Base-by-base conservation (phyloP, 2,329 filamentous ascomycete genomes). In the Fusarium sp. region DNA sequence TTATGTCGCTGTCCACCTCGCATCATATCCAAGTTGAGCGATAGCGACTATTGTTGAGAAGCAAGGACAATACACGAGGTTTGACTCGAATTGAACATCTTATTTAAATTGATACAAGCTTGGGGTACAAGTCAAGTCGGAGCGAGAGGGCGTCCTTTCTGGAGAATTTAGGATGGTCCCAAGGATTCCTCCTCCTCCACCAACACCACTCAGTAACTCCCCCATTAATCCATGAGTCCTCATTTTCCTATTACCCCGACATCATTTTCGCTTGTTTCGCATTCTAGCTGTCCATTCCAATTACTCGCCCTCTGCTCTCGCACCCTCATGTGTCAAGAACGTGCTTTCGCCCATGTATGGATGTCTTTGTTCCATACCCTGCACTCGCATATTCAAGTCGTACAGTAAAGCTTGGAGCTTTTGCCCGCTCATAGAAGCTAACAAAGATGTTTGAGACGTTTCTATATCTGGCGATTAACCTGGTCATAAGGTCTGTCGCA, bases 181-280 rank as follows among this genome's bases (percentile, higher is more conserved):
- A 32, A 32, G 7, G 1, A 32, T 32, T 32, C 30, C 13, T 32
- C 30, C 9, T 18, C 16, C 15, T 34, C 32, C 32, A 18, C 18
- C 32, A 11, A 1, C 3, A 4, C 5, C 10, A 38, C 10, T 8
- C 34, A 4, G 34, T 38, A 38, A 38, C 34, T 38, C 34, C 34
- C 6, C 18, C 6, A 12, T 38, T 0, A n/a, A 38, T 12, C 18
- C 34, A 38, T 3, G 5, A 38, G 7, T n/a, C 11, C 18, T 38
- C 34, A 7, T 38, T 7, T 10, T 38, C 10, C 1, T 10, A 38
- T 12, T 7, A 7, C 6, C 34, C 10, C 10, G 0, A 38, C 4
- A 4, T 7, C 0, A 3, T n/a, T 12, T n/a, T n/a, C 18, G 0
- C 18, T 38, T 38, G 12, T n/a, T n/a, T 38, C 0, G 0, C 18